Evolutionary conservation across 2,329 filamentous ascomycete genomes (phyloP).

Genomic region (Aspergillus amoenus): DNA sequence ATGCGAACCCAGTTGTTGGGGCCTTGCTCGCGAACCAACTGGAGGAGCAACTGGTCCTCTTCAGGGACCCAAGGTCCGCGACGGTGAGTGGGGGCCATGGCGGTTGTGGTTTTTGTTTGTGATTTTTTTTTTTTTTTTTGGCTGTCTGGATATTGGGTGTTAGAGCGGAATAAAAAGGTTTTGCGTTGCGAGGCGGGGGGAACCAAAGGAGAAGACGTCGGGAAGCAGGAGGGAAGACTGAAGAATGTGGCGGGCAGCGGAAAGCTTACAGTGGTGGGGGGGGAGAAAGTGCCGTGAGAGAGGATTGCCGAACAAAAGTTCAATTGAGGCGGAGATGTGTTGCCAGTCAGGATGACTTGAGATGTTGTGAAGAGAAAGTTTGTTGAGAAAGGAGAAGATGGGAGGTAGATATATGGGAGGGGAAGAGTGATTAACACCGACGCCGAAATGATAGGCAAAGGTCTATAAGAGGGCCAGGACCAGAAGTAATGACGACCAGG

Average conservation of each 20-base stretch:
- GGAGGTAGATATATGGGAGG: constrained; percentile 22
- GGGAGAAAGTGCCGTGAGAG: too few relatives aligned
- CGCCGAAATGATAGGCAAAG: neutral
- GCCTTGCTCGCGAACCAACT: constrained; percentile 69
- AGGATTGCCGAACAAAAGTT: too few relatives aligned
- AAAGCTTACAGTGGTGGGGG: too few relatives aligned
- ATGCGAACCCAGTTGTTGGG: constrained; percentile 90
- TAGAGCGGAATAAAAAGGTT: too few relatives aligned
- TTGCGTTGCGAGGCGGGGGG: too few relatives aligned
- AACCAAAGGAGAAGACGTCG: too few relatives aligned
- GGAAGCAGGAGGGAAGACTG: too few relatives aligned
- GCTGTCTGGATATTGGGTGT: too few relatives aligned
- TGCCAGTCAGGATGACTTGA: neutral
- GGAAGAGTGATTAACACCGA: neutral
- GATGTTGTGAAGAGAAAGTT: neutral
- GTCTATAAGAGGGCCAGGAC: constrained; percentile 1
- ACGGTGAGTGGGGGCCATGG: constrained; percentile 56
- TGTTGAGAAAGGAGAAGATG: neutral
- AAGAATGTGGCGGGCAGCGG: too few relatives aligned
- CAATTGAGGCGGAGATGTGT: neutral
- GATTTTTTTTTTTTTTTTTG: too few relatives aligned
- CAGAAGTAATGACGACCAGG: constrained; percentile 30
- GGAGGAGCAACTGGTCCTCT: constrained; percentile 70
- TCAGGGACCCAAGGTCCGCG: constrained; percentile 80
- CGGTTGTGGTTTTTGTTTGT: neutral